Evolutionary conservation across 768 basidiomycete species (phyloP).

Genomic region (Serendipita vermifera): DNA sequence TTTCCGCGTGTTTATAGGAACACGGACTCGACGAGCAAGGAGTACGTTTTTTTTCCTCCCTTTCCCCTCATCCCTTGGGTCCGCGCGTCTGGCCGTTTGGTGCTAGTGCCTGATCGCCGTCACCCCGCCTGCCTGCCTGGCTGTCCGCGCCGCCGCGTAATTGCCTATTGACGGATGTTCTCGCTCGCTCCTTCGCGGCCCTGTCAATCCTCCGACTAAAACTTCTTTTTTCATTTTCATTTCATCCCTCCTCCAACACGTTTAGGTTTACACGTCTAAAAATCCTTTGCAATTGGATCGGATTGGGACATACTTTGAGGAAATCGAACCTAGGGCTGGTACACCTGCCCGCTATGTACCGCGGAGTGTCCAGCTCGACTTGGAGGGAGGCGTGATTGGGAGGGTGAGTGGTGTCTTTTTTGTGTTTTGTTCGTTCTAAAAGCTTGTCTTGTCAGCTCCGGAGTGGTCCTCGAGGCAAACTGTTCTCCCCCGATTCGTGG

Average conservation of each 20-base stretch:
- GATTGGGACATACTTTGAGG: constrained; percentile 29
- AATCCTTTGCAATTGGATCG: constrained; percentile 64
- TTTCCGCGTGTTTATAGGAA: constrained; percentile 66
- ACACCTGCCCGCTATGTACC: constrained; percentile 67
- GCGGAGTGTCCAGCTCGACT: constrained; percentile 77
- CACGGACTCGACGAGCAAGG: constrained; percentile 67
- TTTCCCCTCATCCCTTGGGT: neutral
- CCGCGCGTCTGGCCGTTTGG: too few species aligned
- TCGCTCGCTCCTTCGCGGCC: too few species aligned
- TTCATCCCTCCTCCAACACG: constrained; percentile 10
- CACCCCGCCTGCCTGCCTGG: too few species aligned
- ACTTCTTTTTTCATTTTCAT: constrained; percentile 12
- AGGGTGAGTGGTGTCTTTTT: constrained; percentile 24
- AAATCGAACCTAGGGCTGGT: constrained; percentile 19
- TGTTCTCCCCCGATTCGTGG: constrained; percentile 85
- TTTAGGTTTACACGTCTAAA: constrained; percentile 53
- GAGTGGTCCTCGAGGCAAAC: constrained; percentile 50
- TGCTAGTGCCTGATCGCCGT: too few species aligned
- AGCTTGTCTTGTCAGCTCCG: constrained; percentile 35
- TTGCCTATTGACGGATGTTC: too few species aligned
- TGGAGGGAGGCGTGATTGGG: constrained; percentile 77
- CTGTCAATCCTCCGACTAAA: too few species aligned
- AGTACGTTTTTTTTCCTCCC: constrained; percentile 29
- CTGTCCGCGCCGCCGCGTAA: too few species aligned
- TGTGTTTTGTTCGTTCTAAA: constrained; percentile 10